A percentile compares a stretch with the other conserved stretches of the same genome.
phyloP scores from a whole-genome alignment of 352 stramenopile species.

The Blastocystis sp. region DNA sequence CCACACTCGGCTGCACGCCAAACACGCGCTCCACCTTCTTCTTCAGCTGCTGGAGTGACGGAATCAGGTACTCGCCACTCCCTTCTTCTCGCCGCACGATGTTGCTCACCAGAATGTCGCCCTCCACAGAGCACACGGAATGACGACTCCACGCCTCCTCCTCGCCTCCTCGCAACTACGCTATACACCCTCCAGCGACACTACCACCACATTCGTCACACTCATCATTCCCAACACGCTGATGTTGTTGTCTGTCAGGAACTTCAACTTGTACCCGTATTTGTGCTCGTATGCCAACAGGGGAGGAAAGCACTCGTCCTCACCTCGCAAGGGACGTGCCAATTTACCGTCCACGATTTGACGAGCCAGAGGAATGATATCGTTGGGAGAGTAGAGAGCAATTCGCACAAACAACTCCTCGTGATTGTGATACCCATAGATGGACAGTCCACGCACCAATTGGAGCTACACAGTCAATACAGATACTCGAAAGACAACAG shows the following conservation, averaged over 20 bases:
- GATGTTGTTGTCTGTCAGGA: conserved; percentile 55
- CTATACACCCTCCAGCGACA: neutral
- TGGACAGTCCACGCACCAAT: conserved; percentile 20
- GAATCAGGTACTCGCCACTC: conserved; percentile 39
- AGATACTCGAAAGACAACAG: neutral
- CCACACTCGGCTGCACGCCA: conserved; percentile 14
- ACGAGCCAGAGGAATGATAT: conserved; percentile 35
- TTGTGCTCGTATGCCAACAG: conserved; percentile 59
- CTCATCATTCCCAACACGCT: conserved; percentile 2
- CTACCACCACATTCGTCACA: conserved; percentile 46
- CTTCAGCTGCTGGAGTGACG: conserved; percentile 25
- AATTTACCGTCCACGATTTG: conserved; percentile 34
- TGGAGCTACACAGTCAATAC: conserved; percentile 18
- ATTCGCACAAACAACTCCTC: conserved; percentile 42
- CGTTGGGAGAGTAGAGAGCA: neutral
- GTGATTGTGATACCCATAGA: conserved; percentile 46
- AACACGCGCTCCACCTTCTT: conserved; percentile 57
- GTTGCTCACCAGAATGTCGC: conserved; percentile 41
- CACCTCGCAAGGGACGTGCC: neutral
- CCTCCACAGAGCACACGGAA: conserved; percentile 41
- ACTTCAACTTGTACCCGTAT: conserved; percentile 67
- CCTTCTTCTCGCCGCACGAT: neutral
- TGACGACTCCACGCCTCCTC: conserved; percentile 10
- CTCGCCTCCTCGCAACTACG: neutral
- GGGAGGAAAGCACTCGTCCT: conserved; percentile 24